Percentiles rank a stretch among this genome's conserved stretches.
Conservation (phyloP, 176 grass and related monocot species). For the Triticum monococcum region DNA sequence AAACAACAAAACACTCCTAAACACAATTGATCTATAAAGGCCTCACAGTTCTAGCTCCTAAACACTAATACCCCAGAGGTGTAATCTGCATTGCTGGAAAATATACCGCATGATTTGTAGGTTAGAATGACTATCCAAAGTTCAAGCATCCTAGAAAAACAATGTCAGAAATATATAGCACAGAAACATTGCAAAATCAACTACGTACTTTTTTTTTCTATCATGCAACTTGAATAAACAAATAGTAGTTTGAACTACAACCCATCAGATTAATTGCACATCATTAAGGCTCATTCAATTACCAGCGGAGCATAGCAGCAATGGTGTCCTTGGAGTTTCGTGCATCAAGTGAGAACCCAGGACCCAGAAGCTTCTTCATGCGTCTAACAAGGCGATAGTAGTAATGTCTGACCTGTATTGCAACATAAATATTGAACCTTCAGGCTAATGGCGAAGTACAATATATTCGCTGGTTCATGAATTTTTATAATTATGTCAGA, state of each 20-base stretch:
- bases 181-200: slow-evolving; percentile 12
- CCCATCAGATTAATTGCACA: slow-evolving; percentile 15
- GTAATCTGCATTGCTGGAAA: background rate
- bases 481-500: background rate
- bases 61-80: slow-evolving; percentile 3
- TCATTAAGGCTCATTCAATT: slow-evolving; percentile 41
- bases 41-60: background rate
- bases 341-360: slow-evolving; percentile 89
- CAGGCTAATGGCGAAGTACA: background rate
- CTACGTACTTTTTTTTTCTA: background rate
- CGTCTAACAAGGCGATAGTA: slow-evolving; percentile 97
- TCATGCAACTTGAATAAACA: slow-evolving; percentile 14
- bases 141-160: background rate
- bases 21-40: background rate
- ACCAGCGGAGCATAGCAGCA: slow-evolving; percentile 99
- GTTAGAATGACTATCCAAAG: background rate
- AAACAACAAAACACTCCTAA: background rate
- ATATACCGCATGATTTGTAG: slow-evolving; percentile 8
- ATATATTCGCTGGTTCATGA: background rate
- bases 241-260: background rate
- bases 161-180: background rate
- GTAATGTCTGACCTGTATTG: slow-evolving; percentile 95
- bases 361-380: slow-evolving; percentile 97
- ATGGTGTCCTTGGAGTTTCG: slow-evolving; percentile 97
- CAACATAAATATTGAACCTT: slow-evolving; percentile 27